Conservation (phyloP, 2,329 filamentous ascomycete species). For the Aureobasidium sp. region DNA sequence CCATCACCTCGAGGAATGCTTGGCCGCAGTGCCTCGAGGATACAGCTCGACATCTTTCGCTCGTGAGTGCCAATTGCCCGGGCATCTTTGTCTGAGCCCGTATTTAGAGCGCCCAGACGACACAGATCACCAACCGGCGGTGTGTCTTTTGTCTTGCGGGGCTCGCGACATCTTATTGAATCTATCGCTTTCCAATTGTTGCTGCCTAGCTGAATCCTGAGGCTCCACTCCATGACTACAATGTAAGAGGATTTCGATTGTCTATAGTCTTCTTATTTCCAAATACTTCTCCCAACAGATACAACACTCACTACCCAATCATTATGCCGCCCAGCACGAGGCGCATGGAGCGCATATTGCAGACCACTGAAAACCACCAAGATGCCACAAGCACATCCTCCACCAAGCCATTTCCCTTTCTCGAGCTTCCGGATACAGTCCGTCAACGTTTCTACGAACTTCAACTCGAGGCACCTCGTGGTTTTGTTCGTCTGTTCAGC, state of each 20-base stretch:
- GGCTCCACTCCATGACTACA: background rate
- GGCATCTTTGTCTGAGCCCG: background rate
- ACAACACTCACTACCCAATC: too few relatives aligned
- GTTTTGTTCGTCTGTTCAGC: background rate
- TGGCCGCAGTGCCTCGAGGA: background rate
- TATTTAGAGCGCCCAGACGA: background rate
- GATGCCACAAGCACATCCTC: background rate
- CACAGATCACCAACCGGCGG: background rate
- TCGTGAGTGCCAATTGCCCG: too few relatives aligned
- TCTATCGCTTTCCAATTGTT: background rate
- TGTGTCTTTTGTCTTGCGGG: background rate
- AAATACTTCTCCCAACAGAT: too few relatives aligned
- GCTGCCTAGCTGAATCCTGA: background rate
- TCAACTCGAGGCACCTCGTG: background rate
- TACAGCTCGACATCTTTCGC: background rate
- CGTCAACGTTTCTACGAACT: slow-evolving; percentile 6
- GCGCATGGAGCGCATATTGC: background rate
- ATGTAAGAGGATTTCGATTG: too few relatives aligned
- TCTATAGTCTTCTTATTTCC: background rate
- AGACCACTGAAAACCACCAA: background rate
- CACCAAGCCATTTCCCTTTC: slow-evolving; percentile 1
- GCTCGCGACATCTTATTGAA: background rate
- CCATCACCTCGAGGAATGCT: background rate
- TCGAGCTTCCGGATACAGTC: background rate
- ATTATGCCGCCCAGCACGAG: background rate